Evolutionary conservation across 2,329 filamentous ascomycete species (phyloP), one percentile per base, ranked within the genome.

Genomic region (Beauveria sp.): DNA sequence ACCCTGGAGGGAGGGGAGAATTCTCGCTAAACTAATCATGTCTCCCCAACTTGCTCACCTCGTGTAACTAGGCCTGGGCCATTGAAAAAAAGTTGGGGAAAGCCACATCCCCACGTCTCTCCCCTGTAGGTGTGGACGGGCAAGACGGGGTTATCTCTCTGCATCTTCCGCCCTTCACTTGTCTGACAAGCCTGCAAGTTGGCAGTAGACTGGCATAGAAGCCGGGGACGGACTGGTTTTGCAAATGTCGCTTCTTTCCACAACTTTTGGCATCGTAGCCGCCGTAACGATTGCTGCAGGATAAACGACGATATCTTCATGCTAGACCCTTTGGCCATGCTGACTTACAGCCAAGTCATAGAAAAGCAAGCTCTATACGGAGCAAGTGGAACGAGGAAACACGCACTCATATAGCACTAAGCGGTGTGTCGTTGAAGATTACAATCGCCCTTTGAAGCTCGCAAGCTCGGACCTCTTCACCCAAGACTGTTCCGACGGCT

Each of bases 71-170:
- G 22, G 52, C 34, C 20, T 10, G 26, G 26, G 16, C 18, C 52
- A 28, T 28, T 3, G 20, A 28, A 24, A 49, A 31, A 48, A 57
- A 60, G 57, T 60, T 60, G 57, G 57, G 57, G 31, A 49, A 58
- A 60, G 57, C 48, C 57, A 45, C 48, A 42, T 51, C 31, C 22
- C 56, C 56, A 50, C 56, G 34, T 31, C 56, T 31, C 34, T 38
- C 12, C 46, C 31, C 38, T 45, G 16, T 9, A 31, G 42, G 45
- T 28, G 20, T 40, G 28, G 12, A 24, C 16, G n/a, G n/a, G n/a
- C n/a, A n/a, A n/a, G n/a, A n/a, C n/a, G 38, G 24, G 38, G 45
- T 31, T n/a, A 28, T 46, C 26, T 48, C 28, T 46, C 42, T 26
- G 22, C 7, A 18, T 40, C 20, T 14, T 28, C 22, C 16, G 28